Base-by-base conservation (phyloP, 768 basidiomycete genomes). In the Rossbeevera mucosa region DNA sequence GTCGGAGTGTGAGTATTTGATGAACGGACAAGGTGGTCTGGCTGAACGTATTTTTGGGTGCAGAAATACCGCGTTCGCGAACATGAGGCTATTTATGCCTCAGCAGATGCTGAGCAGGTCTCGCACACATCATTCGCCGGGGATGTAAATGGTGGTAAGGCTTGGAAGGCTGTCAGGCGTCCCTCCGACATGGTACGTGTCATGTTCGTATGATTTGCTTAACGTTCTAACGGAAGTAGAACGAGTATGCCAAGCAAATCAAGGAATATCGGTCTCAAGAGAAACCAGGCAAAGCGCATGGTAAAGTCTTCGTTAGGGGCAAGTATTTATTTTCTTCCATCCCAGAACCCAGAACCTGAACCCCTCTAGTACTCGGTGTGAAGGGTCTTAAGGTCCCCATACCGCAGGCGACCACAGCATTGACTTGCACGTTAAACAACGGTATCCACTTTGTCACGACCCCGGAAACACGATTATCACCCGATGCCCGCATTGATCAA, bases 261-360 rank as follows among this genome's bases (percentile, higher is more conserved):
- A 81, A 79, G 62, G 88, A 91, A 68, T 86, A 85, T 54, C 81
- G 85, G 16, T 78, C 82, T 1, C 83, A 87, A 67, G 86, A 90
- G 38, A 86, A 86, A 54, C 74, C 80, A 12, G 86, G 86, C 38
- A 94, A 92, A 61, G 80, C 85, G 1, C 83, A 88, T 51, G 94
- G 93, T 44, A 97, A 96, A 61, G 88, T 97, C 21, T 98, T 98
- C 60, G 91, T 98, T 47, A 88, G 88, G 78, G 91, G 94, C 86
- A 54, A 52, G 77, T 67, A 16, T 38, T 2, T 9, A 8, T 33
- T 30, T 50, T 25, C 5, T 25, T 29, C 6, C 13, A 22, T 20
- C 3, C 2, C 7, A 12, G 29, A 14, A 33, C 22, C 4, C 47
- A 55, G 45, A 59, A 31, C 21, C 5, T 20, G 28, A 42, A 38